phyloP scores from a whole-genome alignment of 1,139 yeast genomes.

The Lodderomyces pseudojiufengensis region DNA sequence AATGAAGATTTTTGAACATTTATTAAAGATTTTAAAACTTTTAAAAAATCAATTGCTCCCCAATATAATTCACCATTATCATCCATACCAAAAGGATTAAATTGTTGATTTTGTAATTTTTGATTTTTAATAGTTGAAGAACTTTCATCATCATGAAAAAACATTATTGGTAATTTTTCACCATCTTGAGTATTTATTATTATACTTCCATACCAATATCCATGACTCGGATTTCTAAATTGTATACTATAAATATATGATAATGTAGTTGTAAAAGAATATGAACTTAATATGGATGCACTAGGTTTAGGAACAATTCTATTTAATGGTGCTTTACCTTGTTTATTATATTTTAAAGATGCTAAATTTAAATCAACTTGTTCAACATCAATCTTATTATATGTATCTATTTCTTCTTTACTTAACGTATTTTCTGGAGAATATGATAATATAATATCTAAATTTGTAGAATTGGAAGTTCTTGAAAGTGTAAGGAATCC shows the following conservation, averaged over 20 bases:
- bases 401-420: slow-evolving; percentile 46
- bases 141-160: slow-evolving; percentile 88
- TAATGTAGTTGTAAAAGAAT: slow-evolving; percentile 61
- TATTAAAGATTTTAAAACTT: slow-evolving; percentile 49
- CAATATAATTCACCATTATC: slow-evolving; percentile 65
- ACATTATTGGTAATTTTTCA: slow-evolving; percentile 72
- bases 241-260: slow-evolving; percentile 72
- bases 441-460: slow-evolving; percentile 68
- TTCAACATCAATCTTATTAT: slow-evolving; percentile 52
- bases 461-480: slow-evolving; percentile 50
- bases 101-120: slow-evolving; percentile 54
- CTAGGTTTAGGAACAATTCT: slow-evolving; percentile 50
- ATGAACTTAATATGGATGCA: slow-evolving; percentile 51
- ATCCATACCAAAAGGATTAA: slow-evolving; percentile 65
- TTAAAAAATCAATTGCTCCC: slow-evolving; percentile 85
- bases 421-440: slow-evolving; percentile 61
- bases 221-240: slow-evolving; percentile 74
- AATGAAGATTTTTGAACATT: slow-evolving; percentile 64
- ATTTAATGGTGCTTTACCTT: slow-evolving; percentile 14
- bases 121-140: slow-evolving; percentile 68
- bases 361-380: slow-evolving; percentile 21
- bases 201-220: slow-evolving; percentile 92
- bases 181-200: slow-evolving; percentile 68
- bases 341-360: slow-evolving; percentile 16
- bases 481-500: slow-evolving; percentile 70